phyloP scores from a whole-genome alignment of 345 rosid species.

The Microcos paniculata region DNA sequence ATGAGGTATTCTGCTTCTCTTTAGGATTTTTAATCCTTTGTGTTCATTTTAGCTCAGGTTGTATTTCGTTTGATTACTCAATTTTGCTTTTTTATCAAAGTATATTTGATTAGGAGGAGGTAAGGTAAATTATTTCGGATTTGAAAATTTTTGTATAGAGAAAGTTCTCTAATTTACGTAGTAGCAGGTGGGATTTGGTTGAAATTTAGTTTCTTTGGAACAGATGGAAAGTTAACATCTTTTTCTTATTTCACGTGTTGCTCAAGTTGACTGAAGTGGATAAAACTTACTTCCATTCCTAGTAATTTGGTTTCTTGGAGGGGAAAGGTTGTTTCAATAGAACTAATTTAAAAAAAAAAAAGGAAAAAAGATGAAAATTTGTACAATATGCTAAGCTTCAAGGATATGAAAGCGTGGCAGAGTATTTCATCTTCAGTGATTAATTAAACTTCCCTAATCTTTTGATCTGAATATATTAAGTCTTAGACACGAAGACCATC shows the following conservation, averaged over 20 bases:
- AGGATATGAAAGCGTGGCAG: not conserved
- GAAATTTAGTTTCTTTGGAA: not conserved
- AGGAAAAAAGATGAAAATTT: not conserved
- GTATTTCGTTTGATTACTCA: not conserved
- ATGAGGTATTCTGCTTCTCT: constrained; percentile 37
- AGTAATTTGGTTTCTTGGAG: not conserved
- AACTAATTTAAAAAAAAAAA: not conserved
- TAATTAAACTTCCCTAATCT: not conserved
- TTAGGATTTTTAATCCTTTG: not conserved
- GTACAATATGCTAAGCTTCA: not conserved
- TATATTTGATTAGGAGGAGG: not conserved
- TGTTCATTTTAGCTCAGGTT: not conserved
- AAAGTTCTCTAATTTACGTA: not conserved
- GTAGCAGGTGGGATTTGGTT: not conserved
- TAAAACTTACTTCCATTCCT: not conserved
- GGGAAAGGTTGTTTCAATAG: not conserved
- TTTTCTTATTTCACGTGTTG: not conserved
- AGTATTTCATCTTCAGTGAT: not conserved
- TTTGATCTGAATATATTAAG: too few species aligned
- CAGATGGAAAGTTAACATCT: not conserved
- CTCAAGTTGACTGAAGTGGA: not conserved
- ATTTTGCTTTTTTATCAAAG: not conserved
- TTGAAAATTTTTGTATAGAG: not conserved
- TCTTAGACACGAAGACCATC: not conserved
- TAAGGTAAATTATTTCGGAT: not conserved